Evolutionary conservation across 1,284 basidiomycete genomes (phyloP).

Genomic region (Erythrobasidium hasegawianum): DNA sequence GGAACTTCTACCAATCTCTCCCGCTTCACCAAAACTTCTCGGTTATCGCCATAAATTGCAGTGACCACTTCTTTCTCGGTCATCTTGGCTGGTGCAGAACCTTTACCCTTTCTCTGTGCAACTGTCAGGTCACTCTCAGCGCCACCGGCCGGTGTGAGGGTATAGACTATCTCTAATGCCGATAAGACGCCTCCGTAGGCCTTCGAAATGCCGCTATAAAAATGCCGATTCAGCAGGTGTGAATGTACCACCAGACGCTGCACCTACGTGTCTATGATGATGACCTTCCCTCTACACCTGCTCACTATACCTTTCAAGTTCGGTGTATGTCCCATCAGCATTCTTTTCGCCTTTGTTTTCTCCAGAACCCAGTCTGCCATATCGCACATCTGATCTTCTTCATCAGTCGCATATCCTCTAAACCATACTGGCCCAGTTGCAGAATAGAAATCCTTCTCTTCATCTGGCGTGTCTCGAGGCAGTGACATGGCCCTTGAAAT

Average conservation of each 20-base stretch:
- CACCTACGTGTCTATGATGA: slow-evolving; percentile 73
- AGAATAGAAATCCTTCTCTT: slow-evolving; percentile 68
- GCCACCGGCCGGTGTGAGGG: slow-evolving; percentile 52
- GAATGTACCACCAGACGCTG: no score
- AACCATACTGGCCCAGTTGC: slow-evolving; percentile 73
- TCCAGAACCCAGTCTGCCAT: slow-evolving; percentile 65
- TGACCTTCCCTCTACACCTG: slow-evolving; percentile 76
- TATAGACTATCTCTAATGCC: slow-evolving; percentile 78
- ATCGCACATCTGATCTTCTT: slow-evolving; percentile 64
- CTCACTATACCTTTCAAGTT: slow-evolving; percentile 77
- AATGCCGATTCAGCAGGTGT: no score
- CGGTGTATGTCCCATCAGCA: slow-evolving; percentile 94
- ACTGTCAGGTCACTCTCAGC: background rate
- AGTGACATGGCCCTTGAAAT: slow-evolving; percentile 53
- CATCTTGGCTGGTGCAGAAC: slow-evolving; percentile 7
- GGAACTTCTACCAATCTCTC: slow-evolving; percentile 42
- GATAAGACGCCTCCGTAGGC: slow-evolving; percentile 88
- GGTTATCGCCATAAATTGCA: slow-evolving; percentile 60
- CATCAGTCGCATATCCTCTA: slow-evolving; percentile 75
- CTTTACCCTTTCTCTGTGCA: background rate
- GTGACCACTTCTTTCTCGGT: slow-evolving; percentile 71
- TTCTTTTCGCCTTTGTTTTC: slow-evolving; percentile 70
- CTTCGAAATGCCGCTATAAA: slow-evolving; percentile 70
- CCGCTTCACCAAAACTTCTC: slow-evolving; percentile 47
- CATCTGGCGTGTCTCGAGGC: slow-evolving; percentile 61